These are phyloP conservation scores for Dissophora globulifera DNA, from an alignment of 192 early-diverging fungal genomes.

Conservation along the genomic window DNA sequence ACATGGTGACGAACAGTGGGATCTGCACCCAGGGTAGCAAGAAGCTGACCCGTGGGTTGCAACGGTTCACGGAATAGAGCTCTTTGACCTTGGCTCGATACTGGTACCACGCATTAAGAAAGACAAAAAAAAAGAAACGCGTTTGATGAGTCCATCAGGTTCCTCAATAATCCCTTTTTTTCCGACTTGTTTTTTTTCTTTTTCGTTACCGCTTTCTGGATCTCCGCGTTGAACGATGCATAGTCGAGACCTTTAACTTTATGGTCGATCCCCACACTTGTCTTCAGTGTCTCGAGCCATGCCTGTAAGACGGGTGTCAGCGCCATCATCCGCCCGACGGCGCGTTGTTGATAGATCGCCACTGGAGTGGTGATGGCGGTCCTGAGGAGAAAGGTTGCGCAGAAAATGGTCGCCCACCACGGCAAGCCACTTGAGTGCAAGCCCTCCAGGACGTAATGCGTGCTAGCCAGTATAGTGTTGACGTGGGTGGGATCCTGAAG, in stretches of 20 bases:
- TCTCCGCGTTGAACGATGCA: slow-evolving; percentile 56
- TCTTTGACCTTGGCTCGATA: slow-evolving; percentile 61
- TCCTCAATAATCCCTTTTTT: too few relatives aligned
- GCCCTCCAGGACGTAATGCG: slow-evolving; percentile 56
- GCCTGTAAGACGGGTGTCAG: slow-evolving; percentile 61
- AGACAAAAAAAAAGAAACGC: background rate
- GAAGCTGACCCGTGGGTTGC: slow-evolving; percentile 68
- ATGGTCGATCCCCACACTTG: slow-evolving; percentile 53
- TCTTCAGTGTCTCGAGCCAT: slow-evolving; percentile 59
- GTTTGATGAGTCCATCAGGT: too few relatives aligned
- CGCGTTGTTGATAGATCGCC: slow-evolving; percentile 69
- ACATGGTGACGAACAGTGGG: slow-evolving; percentile 78
- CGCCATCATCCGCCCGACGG: slow-evolving; percentile 54
- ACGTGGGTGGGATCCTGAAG: slow-evolving; percentile 41
- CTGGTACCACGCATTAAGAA: slow-evolving; percentile 28
- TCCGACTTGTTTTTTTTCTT: too few relatives aligned
- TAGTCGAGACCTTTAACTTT: slow-evolving; percentile 52
- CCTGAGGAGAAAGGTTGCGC: slow-evolving; percentile 60
- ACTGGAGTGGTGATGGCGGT: slow-evolving; percentile 63
- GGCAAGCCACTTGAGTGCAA: slow-evolving; percentile 59
- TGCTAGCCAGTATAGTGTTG: slow-evolving; percentile 52
- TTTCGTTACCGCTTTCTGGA: slow-evolving; percentile 59
- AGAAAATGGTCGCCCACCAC: slow-evolving; percentile 68
- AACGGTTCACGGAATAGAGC: slow-evolving; percentile 69
- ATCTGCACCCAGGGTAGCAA: slow-evolving; percentile 78